A percentile compares a stretch with the other conserved stretches of the same genome.
Evolutionary conservation across 2,329 filamentous ascomycete species (phyloP).

Genomic region (Pezicula rhizophila): DNA sequence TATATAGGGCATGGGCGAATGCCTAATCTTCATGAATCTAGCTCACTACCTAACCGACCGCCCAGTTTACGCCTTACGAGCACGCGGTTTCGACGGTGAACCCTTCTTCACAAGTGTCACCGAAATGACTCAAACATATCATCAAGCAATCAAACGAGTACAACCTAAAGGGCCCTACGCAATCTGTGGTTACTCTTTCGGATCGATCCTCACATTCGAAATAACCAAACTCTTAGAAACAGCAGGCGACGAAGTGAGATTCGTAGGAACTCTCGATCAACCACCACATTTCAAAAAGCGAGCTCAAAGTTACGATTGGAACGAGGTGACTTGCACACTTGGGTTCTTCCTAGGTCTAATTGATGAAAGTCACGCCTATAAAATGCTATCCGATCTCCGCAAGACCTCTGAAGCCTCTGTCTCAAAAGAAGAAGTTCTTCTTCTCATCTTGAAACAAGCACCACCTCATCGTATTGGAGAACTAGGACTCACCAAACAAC

Average conservation of each 20-base stretch:
- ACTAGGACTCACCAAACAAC: slow-evolving; percentile 23
- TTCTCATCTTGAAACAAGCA: slow-evolving; percentile 16
- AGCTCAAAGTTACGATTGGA: slow-evolving; percentile 26
- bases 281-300: slow-evolving; percentile 40
- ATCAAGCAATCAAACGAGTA: slow-evolving; percentile 29
- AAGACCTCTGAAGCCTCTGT: not conserved
- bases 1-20: slow-evolving; percentile 31
- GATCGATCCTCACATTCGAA: slow-evolving; percentile 45
- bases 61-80: slow-evolving; percentile 39
- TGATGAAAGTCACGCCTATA: slow-evolving; percentile 31
- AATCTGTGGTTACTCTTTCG: slow-evolving; percentile 45
- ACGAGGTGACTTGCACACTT: slow-evolving; percentile 28
- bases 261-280: slow-evolving; percentile 40
- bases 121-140: slow-evolving; percentile 36
- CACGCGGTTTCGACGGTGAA: slow-evolving; percentile 33
- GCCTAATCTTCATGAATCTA: slow-evolving; percentile 35
- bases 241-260: slow-evolving; percentile 32
- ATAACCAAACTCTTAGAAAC: slow-evolving; percentile 38
- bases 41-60: slow-evolving; percentile 34
- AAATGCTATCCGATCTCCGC: slow-evolving; percentile 30
- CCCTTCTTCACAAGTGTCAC: slow-evolving; percentile 30
- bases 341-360: slow-evolving; percentile 32
- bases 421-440: slow-evolving; percentile 16
- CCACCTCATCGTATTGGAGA: slow-evolving; percentile 23
- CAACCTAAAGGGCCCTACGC: slow-evolving; percentile 47